phyloP scores from a whole-genome alignment of 108 stramenopile species.

The Skeletonema marinoi region DNA sequence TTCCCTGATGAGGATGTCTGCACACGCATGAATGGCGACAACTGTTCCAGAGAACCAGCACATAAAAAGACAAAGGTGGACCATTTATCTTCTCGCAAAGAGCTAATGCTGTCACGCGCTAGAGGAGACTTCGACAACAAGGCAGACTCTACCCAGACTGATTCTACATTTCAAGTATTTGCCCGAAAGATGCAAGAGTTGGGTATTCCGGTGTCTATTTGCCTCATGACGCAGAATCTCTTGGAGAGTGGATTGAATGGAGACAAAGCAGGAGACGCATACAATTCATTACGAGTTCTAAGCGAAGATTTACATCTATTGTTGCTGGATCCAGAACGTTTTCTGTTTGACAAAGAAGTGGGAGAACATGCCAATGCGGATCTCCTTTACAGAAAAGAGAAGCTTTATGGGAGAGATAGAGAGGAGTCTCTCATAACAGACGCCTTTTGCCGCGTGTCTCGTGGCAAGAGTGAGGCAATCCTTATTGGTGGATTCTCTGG shows the following conservation, averaged over 20 bases:
- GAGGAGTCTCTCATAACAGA: constrained; percentile 23
- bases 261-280: neutral
- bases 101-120: neutral
- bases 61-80: neutral
- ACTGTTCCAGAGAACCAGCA: neutral
- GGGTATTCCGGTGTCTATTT: neutral
- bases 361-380: neutral
- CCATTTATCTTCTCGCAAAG: neutral
- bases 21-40: neutral
- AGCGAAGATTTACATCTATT: constrained; percentile 3
- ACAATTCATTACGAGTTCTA: neutral
- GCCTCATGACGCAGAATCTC: constrained; percentile 4
- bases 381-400: neutral
- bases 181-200: neutral
- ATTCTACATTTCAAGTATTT: neutral
- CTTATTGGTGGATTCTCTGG: constrained; percentile 33
- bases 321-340: constrained; percentile 4
- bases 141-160: too few species aligned
- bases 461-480: constrained; percentile 28
- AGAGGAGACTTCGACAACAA: too few species aligned
- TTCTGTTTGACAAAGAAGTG: neutral
- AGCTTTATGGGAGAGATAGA: constrained; percentile 23
- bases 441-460: constrained; percentile 24
- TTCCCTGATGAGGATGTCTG: neutral
- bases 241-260: neutral